phyloP scores from a whole-genome alignment of 83 land plant species.

The Picea engelmannii region DNA sequence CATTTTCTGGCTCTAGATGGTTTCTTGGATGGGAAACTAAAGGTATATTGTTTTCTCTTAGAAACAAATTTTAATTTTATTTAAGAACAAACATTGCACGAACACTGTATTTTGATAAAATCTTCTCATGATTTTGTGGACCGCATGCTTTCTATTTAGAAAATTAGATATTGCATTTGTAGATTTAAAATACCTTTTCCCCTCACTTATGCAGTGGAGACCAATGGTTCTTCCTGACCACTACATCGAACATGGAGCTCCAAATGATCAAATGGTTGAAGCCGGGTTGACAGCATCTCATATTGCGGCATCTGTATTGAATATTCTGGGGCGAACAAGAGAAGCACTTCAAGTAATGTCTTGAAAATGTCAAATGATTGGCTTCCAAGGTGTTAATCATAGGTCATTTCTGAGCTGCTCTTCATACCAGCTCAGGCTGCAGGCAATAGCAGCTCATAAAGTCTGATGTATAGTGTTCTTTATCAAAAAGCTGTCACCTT shows the following conservation, averaged over 20 bases:
- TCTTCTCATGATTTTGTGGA: neutral
- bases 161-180: too few relatives aligned
- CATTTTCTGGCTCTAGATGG: slow-evolving; percentile 83
- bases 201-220: slow-evolving; percentile 68
- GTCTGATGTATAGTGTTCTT: too few relatives aligned
- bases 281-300: slow-evolving; percentile 75
- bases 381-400: too few relatives aligned
- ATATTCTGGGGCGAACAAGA: slow-evolving; percentile 58
- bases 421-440: too few relatives aligned
- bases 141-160: too few relatives aligned
- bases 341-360: slow-evolving; percentile 71
- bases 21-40: slow-evolving; percentile 66
- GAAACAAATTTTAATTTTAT: neutral
- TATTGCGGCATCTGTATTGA: slow-evolving; percentile 73
- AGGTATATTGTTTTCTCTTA: slow-evolving; percentile 38
- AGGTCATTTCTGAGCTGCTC: too few relatives aligned
- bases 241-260: slow-evolving; percentile 79
- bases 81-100: neutral
- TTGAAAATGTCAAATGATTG: neutral
- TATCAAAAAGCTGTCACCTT: too few relatives aligned
- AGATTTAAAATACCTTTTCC: neutral
- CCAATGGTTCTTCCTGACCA: slow-evolving; percentile 75
- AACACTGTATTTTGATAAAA: neutral
- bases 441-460: too few relatives aligned
- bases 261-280: slow-evolving; percentile 54